Evolutionary conservation across 1,139 yeast species (phyloP).

Genomic region (Geotrichum bryndzae): DNA sequence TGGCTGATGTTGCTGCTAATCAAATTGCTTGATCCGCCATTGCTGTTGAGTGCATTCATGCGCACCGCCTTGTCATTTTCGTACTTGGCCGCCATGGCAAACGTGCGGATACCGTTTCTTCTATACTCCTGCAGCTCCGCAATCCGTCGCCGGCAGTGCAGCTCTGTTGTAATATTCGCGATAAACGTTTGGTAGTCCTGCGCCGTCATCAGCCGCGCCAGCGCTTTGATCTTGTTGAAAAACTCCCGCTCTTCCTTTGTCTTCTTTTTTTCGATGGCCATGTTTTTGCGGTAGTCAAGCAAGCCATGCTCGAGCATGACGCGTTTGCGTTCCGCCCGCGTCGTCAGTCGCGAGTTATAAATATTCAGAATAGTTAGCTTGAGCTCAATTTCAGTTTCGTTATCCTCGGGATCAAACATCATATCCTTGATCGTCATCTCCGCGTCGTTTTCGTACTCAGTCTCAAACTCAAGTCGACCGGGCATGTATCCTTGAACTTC

Average conservation of each 20-base stretch:
- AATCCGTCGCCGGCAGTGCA: constrained; percentile 72
- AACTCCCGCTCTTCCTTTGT: constrained; percentile 86
- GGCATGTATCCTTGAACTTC: constrained; percentile 99
- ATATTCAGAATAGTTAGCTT: constrained; percentile 75
- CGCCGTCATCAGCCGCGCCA: constrained; percentile 72
- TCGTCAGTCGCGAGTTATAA: constrained; percentile 79
- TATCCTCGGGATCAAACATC: constrained; percentile 91
- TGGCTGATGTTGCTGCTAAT: constrained; percentile 13
- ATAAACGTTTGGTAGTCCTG: constrained; percentile 72
- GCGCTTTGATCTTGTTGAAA: constrained; percentile 67
- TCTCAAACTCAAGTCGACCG: constrained; percentile 92
- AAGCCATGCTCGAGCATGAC: constrained; percentile 67
- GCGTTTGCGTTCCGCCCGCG: constrained; percentile 90
- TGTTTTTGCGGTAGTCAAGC: constrained; percentile 78
- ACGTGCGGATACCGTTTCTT: constrained; percentile 73
- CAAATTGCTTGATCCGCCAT: constrained; percentile 14
- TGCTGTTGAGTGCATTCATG: constrained; percentile 25
- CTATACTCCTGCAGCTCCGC: constrained; percentile 93
- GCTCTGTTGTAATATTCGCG: constrained; percentile 67
- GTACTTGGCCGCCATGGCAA: constrained; percentile 78
- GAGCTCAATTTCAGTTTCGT: constrained; percentile 78
- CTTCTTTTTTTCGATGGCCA: constrained; percentile 69
- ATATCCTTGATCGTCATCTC: constrained; percentile 90
- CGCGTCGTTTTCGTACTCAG: constrained; percentile 94
- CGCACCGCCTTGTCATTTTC: constrained; percentile 74